These are phyloP conservation scores for Crithidia brevicula DNA, from an alignment of 208 protist genomes.

Conservation along the genomic window DNA sequence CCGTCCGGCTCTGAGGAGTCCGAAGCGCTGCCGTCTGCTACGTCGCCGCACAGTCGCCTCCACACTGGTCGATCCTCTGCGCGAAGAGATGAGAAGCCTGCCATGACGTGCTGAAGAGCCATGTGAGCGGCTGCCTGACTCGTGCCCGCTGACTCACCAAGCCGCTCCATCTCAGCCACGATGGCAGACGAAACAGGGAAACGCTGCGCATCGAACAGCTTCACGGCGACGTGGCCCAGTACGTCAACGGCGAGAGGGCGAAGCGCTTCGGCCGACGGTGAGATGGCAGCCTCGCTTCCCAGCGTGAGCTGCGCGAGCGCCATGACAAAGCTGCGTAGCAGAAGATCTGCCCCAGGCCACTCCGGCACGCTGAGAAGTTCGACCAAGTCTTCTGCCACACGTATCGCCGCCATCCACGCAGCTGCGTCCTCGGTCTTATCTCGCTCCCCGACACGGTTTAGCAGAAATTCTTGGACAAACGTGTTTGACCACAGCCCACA, in stretches of 20 bases:
- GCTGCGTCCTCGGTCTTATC: constrained; percentile 49
- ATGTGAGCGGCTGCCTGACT: not conserved
- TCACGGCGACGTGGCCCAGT: constrained; percentile 60
- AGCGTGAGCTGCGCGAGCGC: constrained; percentile 44
- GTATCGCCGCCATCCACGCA: constrained; percentile 36
- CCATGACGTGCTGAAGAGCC: constrained; percentile 15
- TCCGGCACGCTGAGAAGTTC: constrained; percentile 69
- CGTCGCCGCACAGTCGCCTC: constrained; percentile 9
- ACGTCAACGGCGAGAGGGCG: constrained; percentile 64
- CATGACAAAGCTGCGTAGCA: constrained; percentile 63
- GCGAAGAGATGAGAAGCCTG: not conserved
- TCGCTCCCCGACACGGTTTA: constrained; percentile 14
- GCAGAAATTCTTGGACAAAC: constrained; percentile 52
- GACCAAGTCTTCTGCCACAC: constrained; percentile 77
- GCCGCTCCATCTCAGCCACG: constrained; percentile 25
- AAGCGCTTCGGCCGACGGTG: constrained; percentile 28
- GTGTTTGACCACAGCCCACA: constrained; percentile 50
- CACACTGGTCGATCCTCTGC: constrained; percentile 21
- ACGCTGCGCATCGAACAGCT: constrained; percentile 43
- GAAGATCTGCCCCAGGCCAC: constrained; percentile 74
- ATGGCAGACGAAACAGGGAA: constrained; percentile 24
- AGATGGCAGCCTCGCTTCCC: constrained; percentile 7
- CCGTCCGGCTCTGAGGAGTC: not conserved
- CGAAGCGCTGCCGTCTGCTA: not conserved
- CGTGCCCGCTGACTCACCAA: constrained; percentile 8